These are phyloP conservation scores for Colletotrichum sp. DNA, from an alignment of 2,329 filamentous ascomycete species.

Conservation along the genomic window DNA sequence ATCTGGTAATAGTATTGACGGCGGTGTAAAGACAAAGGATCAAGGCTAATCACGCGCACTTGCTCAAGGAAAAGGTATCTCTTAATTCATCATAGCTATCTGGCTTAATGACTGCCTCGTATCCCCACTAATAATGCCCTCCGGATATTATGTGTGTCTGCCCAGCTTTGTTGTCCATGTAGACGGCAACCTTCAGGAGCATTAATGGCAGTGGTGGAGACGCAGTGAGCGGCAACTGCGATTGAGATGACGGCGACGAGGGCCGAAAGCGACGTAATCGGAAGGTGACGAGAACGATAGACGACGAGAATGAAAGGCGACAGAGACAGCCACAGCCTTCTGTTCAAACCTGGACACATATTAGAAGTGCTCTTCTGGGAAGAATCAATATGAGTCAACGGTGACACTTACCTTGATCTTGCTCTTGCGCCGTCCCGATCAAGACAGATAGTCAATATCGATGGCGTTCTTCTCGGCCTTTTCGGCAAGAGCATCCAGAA, in stretches of 20 bases:
- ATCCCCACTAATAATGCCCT: background rate
- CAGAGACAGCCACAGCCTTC: background rate
- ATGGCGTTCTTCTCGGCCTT: too few relatives aligned
- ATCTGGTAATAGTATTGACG: too few relatives aligned
- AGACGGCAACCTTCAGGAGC: background rate
- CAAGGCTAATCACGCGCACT: too few relatives aligned
- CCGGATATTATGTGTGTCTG: background rate
- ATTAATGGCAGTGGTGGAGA: fast-evolving
- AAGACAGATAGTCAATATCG: too few relatives aligned
- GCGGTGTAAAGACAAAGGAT: too few relatives aligned
- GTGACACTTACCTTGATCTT: too few relatives aligned
- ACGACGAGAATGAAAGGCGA: background rate
- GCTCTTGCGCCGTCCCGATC: fast-evolving
- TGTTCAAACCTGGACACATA: background rate
- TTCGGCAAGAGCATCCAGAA: fast-evolving
- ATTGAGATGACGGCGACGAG: too few relatives aligned
- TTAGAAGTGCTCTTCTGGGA: background rate
- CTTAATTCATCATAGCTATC: background rate
- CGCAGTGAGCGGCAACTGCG: too few relatives aligned
- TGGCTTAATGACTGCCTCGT: background rate
- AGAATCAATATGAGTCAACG: fast-evolving
- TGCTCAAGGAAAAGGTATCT: background rate
- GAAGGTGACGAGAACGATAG: fast-evolving
- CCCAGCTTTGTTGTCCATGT: fast-evolving
- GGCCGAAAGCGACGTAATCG: too few relatives aligned